Evolutionary conservation across 768 basidiomycete species (phyloP), one percentile per base, ranked within the genome.

Genomic region (Psilocybe sp.): DNA sequence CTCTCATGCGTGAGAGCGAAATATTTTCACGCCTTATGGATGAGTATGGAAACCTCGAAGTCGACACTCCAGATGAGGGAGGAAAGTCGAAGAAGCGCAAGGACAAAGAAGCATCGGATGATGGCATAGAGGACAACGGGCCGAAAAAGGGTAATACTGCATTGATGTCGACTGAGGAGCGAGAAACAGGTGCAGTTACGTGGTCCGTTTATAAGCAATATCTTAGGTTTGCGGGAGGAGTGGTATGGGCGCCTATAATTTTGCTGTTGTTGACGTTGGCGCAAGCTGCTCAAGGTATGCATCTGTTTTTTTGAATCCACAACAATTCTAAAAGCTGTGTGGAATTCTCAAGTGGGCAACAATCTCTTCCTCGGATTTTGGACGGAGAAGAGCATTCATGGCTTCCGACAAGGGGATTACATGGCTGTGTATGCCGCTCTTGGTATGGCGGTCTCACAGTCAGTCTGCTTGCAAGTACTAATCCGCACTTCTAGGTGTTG

Each of bases 331-430:
- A 6, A 23, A 6, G 16, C 43, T 44, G 15, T 41, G 18, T 65
- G 1, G 52, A 79, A 19, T 60, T 83, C 7, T 41, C n/a, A 47
- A 79, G 86, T 90, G 31, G 80, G 76, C 0, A 84, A 80, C 58
- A 84, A 78, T 44, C 61, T 92, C 6, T 82, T 86, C 70, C 75
- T 92, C 28, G 87, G 87, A 0, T 88, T 83, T 54, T 92, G 88
- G 88, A 82, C 84, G 0, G 68, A 73, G 0, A 48, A 68, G 9
- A 77, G 69, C 28, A 77, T 89, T 31, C 56, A 60, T 12, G 79
- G 80, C 0, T 84, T 88, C 60, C 61, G 38, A 9, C 80, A 87
- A 61, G 79, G 76, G 0, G 70, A 82, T 39, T 92, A 92, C 61
- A 90, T 92, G 80, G 84, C 69, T 51, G 63, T 79, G 3, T 80